A percentile compares a stretch with the other conserved stretches of the same genome.
phyloP scores from a whole-genome alignment of 208 protist species.

The Leishmania martiniquensis region DNA sequence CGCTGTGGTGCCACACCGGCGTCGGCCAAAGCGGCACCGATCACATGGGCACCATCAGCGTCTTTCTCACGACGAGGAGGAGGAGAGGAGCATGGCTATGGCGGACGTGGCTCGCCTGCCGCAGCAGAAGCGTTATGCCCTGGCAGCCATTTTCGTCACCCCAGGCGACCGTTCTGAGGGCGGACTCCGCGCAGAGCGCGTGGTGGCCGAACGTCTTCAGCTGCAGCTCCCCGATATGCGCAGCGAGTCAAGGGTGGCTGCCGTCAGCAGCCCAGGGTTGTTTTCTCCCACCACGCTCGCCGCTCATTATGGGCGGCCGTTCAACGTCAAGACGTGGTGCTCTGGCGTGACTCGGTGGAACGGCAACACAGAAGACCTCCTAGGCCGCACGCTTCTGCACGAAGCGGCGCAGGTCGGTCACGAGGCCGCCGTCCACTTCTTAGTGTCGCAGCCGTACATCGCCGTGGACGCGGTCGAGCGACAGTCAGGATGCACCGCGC shows the following conservation, averaged over 20 bases:
- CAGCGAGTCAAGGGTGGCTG: conserved; percentile 15
- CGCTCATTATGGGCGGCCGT: conserved; percentile 36
- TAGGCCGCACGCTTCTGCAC: conserved; percentile 80
- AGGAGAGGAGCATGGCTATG: conserved; percentile 1
- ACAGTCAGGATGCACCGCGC: conserved; percentile 56
- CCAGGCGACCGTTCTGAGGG: conserved; percentile 38
- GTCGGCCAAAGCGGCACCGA: not conserved
- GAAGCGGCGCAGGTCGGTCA: conserved; percentile 62
- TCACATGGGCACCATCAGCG: not conserved
- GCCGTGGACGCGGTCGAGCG: conserved; percentile 48
- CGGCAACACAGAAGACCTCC: conserved; percentile 69
- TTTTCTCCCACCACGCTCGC: conserved; percentile 23
- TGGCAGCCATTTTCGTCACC: conserved; percentile 68
- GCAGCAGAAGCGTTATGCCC: conserved; percentile 36
- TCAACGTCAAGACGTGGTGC: conserved; percentile 32
- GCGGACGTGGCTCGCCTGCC: conserved; percentile 5
- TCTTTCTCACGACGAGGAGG: not conserved
- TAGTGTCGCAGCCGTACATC: conserved; percentile 68
- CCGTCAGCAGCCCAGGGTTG: conserved; percentile 8
- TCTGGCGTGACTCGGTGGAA: conserved; percentile 69
- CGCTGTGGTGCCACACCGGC: conserved; percentile 21
- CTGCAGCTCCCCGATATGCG: conserved; percentile 48
- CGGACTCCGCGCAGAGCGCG: conserved; percentile 44
- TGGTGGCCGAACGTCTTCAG: conserved; percentile 66
- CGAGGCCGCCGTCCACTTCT: conserved; percentile 52